Evolutionary conservation across 2,329 filamentous ascomycete genomes (phyloP).

Genomic region (Xylariaceae sp.): DNA sequence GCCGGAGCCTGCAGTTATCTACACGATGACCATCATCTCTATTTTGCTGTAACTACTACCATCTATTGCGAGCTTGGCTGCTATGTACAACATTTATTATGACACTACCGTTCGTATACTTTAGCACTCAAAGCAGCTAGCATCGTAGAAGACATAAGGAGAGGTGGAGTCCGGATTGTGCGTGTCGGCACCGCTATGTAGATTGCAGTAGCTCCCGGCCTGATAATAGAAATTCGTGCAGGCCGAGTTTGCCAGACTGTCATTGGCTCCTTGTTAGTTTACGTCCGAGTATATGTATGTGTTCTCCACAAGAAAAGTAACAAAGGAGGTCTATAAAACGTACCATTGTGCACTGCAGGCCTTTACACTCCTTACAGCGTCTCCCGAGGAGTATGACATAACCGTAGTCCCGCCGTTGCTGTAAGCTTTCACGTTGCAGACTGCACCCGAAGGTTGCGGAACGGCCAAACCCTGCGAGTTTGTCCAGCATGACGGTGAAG

Average conservation of each 20-base stretch:
- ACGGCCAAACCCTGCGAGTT: constrained; percentile 7
- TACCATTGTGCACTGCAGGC: constrained; percentile 15
- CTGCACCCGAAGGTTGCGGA: constrained; percentile 14
- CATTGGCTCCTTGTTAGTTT: background rate
- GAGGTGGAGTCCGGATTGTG: constrained; percentile 6
- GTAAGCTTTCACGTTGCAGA: constrained; percentile 10
- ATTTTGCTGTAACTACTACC: no score
- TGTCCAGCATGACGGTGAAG: constrained; percentile 8
- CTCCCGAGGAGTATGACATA: constrained; percentile 13
- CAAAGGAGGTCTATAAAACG: background rate
- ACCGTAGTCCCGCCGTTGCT: constrained; percentile 14
- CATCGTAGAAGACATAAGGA: constrained; percentile 9
- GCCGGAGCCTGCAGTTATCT: no score
- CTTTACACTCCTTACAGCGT: constrained; percentile 4
- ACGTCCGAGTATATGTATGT: background rate
- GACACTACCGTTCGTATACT: background rate
- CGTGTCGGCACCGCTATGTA: constrained; percentile 7
- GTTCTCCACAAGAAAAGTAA: background rate
- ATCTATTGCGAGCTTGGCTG: no score
- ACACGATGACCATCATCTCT: no score
- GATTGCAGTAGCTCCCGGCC: constrained; percentile 13
- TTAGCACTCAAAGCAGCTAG: constrained; percentile 18
- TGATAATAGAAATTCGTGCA: constrained; percentile 19
- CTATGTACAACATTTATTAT: no score
- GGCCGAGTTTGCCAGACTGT: constrained; percentile 2